These are phyloP conservation scores for Microthlaspi erraticum DNA, from an alignment of 345 rosid genomes.

Conservation along the genomic window DNA sequence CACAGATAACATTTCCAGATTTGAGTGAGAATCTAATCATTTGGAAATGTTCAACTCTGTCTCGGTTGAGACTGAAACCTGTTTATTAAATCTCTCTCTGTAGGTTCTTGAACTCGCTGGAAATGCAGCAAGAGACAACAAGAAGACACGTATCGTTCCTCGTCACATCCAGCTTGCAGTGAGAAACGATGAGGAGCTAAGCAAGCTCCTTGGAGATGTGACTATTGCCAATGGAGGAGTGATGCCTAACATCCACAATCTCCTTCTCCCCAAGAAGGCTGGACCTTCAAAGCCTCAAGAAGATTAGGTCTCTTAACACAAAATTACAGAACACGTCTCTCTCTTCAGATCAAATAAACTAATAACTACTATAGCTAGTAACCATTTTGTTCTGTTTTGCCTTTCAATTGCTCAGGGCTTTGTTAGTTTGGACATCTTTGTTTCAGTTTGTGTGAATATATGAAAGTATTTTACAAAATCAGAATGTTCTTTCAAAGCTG, in stretches of 20 bases:
- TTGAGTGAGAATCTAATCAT: neutral
- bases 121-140: constrained; percentile 89
- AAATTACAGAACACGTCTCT: neutral
- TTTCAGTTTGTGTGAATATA: constrained; percentile 33
- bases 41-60: no score
- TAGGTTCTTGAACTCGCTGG: constrained; percentile 94
- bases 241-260: constrained; percentile 97
- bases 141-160: constrained; percentile 90
- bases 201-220: constrained; percentile 94
- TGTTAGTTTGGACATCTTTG: constrained; percentile 10
- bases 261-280: constrained; percentile 85
- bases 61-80: neutral
- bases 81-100: neutral
- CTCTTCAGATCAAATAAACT: constrained; percentile 19
- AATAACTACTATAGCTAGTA: constrained; percentile 24
- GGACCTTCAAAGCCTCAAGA: constrained; percentile 72
- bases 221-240: constrained; percentile 97
- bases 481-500: no score
- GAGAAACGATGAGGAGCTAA: constrained; percentile 92
- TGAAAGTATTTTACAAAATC: constrained; percentile 3
- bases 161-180: constrained; percentile 92
- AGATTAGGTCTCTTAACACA: constrained; percentile 35
- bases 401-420: constrained; percentile 15
- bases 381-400: neutral
- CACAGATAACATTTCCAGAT: neutral